phyloP scores from a whole-genome alignment of 139 green algal species.

The Trebouxia sp. region DNA sequence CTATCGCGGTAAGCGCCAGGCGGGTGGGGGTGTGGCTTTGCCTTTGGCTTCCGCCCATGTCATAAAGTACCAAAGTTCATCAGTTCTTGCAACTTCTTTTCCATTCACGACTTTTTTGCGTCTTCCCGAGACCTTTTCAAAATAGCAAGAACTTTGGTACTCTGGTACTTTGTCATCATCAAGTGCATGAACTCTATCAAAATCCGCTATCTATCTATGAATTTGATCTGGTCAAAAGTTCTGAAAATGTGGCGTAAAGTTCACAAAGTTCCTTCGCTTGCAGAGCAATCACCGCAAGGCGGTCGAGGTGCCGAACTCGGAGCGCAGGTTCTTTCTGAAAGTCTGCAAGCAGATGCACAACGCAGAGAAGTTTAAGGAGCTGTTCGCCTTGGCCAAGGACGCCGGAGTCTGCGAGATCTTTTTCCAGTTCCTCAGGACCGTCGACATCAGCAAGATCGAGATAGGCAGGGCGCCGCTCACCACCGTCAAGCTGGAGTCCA shows the following conservation, averaged over 20 bases:
- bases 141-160: not conserved
- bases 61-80: conserved; percentile 18
- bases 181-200: not conserved
- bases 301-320: conserved; percentile 9
- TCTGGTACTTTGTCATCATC: not conserved
- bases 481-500: not conserved
- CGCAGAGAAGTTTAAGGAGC: conserved; percentile 1
- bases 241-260: not conserved
- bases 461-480: not conserved
- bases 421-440: conserved; percentile 3
- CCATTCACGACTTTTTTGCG: not conserved
- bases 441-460: conserved; percentile 15
- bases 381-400: conserved; percentile 12
- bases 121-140: not conserved
- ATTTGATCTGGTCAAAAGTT: not conserved
- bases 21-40: not conserved
- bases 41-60: not conserved
- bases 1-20: conserved; percentile 6
- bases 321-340: conserved; percentile 18
- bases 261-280: conserved; percentile 9
- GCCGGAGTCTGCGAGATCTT: conserved; percentile 12
- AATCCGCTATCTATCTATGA: not conserved
- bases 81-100: conserved; percentile 14
- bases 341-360: conserved; percentile 17
- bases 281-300: conserved; percentile 17